Evolutionary conservation across 352 stramenopile genomes (phyloP), one percentile per base, ranked within the genome.

Genomic region (Phytophthora tentaculata): DNA sequence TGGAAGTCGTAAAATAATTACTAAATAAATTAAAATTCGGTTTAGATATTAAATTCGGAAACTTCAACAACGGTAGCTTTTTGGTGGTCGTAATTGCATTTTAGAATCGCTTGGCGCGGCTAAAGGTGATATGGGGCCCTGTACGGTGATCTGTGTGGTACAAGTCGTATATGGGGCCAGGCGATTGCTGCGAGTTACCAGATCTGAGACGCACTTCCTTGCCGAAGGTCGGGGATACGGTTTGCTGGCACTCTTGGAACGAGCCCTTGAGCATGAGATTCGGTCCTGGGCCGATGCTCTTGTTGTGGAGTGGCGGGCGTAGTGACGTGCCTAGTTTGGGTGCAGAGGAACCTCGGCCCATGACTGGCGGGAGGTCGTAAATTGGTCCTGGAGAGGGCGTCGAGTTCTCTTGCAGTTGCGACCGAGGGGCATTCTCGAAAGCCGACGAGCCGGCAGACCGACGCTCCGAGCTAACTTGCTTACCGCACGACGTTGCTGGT

Each of bases 111-210:
- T 94, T 92, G 64, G 82, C 83, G 54, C 87, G 80, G 41, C 73
- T 89, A 67, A 95, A 95, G 8, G 84, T 90, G 5, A 64, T 64
- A 26, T 60, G 61, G 35, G 72, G 56, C 24, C 84, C 83, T 0
- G 87, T 93, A 14, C 66, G 70, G 65, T 88, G 91, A 37, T 81
- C 87, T 9, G 84, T 95, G 23, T 63, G 73, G 7, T 67, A 64
- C 37, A 94, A 62, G 47, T 94, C 83, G 64, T 95, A 95, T 60
- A 93, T 86, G 35, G 86, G 76, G 6, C 86, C 86, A 0, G 86
- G 87, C 0, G 77, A 69, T 43, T 71, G 58, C 53, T 77, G 26
- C 10, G 62, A 67, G 14, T 63, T 29, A 2, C 49, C 22, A 3
- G 76, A 43, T 26, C 74, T 76, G 52, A 91, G 63, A 8, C 87